A percentile compares a stretch with the other conserved stretches of the same genome.
Evolutionary conservation across 2,329 filamentous ascomycete genomes (phyloP).

Genomic region (Fusarium paranaense): DNA sequence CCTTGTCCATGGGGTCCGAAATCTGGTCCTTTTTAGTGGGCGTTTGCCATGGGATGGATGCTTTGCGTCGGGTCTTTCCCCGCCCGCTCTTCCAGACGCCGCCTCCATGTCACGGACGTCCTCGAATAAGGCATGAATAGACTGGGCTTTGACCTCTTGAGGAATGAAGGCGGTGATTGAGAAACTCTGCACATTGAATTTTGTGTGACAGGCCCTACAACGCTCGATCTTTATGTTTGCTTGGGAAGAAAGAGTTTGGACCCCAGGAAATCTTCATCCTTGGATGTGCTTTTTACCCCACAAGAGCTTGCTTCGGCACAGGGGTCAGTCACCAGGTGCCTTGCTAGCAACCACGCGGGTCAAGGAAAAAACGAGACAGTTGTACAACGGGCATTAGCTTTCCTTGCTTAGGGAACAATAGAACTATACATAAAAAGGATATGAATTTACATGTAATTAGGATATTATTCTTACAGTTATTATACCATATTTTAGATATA

Average conservation of each 20-base stretch:
- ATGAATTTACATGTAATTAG: not conserved
- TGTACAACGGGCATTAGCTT: not conserved
- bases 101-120: not conserved
- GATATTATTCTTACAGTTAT: no score
- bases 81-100: constrained; percentile 5
- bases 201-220: not conserved
- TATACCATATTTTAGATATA: not conserved
- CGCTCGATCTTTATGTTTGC: not conserved
- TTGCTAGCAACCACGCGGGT: not conserved
- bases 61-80: constrained; percentile 16
- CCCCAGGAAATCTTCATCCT: not conserved
- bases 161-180: not conserved
- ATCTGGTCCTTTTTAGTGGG: constrained; percentile 2
- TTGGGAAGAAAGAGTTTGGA: not conserved
- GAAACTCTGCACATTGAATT: not conserved
- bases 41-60: not conserved
- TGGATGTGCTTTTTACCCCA: constrained; percentile 2
- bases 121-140: not conserved
- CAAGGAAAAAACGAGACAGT: not conserved
- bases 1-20: constrained; percentile 18
- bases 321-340: not conserved
- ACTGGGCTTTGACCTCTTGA: not conserved
- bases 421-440: not conserved
- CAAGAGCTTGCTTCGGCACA: not conserved
- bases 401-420: not conserved